Evolutionary conservation across 371 early-diverging fungal species (phyloP).

Genomic region (Globomyces sp.): DNA sequence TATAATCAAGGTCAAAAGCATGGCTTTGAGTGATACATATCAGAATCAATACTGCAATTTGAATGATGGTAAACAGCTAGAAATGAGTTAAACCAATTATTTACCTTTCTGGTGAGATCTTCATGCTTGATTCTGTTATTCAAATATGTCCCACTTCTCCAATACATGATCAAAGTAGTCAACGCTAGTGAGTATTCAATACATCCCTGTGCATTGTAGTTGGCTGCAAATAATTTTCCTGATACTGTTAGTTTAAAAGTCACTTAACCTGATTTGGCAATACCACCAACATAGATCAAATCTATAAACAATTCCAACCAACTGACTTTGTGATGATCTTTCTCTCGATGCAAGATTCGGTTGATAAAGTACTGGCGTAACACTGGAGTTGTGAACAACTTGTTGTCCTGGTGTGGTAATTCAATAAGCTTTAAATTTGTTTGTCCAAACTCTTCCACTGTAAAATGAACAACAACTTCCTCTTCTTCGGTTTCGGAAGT

Average conservation of each 20-base stretch:
- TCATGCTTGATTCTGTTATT: constrained; percentile 22
- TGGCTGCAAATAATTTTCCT: background rate
- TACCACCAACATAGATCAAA: constrained; percentile 29
- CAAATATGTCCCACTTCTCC: constrained; percentile 15
- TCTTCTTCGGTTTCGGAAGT: background rate
- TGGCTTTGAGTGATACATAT: background rate
- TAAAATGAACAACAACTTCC: background rate
- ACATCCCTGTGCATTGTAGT: background rate
- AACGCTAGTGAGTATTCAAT: constrained; percentile 13
- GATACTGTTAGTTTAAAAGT: background rate
- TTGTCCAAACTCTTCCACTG: background rate
- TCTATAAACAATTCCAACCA: constrained; percentile 35
- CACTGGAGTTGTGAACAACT: constrained; percentile 9
- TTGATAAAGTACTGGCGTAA: constrained; percentile 28
- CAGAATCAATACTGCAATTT: constrained; percentile 17
- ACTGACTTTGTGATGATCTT: constrained; percentile 14
- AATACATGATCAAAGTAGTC: constrained; percentile 11
- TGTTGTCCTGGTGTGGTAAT: background rate
- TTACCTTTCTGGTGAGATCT: too few relatives aligned
- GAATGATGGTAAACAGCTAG: background rate
- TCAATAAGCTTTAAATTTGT: background rate
- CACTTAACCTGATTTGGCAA: constrained; percentile 9
- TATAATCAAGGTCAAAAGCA: constrained; percentile 18
- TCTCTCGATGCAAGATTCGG: constrained; percentile 23
- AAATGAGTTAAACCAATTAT: background rate